Evolutionary conservation across 129 eudicot genomes (phyloP).

Genomic region (Flaveria brownii): DNA sequence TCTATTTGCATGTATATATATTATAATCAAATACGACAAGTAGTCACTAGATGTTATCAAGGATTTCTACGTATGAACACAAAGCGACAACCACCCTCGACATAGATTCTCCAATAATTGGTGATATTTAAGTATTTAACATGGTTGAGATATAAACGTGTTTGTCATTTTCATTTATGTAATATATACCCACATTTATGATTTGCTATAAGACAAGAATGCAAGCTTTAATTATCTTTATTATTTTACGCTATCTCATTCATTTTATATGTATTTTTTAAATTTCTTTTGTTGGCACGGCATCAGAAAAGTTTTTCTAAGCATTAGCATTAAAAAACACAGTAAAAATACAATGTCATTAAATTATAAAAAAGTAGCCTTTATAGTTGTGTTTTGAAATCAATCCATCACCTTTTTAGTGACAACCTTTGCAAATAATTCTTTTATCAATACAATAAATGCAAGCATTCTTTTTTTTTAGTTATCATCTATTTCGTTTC

Average conservation of each 20-base stretch:
- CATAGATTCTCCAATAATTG: slow-evolving; percentile 28
- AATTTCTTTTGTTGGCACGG: too few species aligned
- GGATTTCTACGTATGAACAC: neutral
- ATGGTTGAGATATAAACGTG: slow-evolving; percentile 16
- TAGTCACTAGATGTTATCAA: neutral
- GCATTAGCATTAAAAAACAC: too few species aligned
- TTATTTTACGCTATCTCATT: neutral
- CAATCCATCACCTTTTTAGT: too few species aligned
- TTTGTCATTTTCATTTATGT: slow-evolving; percentile 16
- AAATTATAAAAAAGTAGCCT: too few species aligned
- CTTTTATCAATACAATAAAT: too few species aligned
- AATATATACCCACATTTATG: neutral
- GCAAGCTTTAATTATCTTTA: neutral
- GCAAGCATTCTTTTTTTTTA: too few species aligned
- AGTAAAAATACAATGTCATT: too few species aligned
- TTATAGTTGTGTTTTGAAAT: too few species aligned
- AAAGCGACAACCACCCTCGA: slow-evolving; percentile 7
- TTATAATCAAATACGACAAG: neutral
- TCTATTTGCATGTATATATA: too few species aligned
- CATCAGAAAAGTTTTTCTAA: too few species aligned
- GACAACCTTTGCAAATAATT: too few species aligned
- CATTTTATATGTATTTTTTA: slow-evolving; percentile 12
- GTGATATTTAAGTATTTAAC: slow-evolving; percentile 8
- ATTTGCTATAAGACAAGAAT: neutral
- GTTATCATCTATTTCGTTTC: too few species aligned